phyloP scores from a whole-genome alignment of 371 early-diverging fungal species.

The Smittium mucronatum region DNA sequence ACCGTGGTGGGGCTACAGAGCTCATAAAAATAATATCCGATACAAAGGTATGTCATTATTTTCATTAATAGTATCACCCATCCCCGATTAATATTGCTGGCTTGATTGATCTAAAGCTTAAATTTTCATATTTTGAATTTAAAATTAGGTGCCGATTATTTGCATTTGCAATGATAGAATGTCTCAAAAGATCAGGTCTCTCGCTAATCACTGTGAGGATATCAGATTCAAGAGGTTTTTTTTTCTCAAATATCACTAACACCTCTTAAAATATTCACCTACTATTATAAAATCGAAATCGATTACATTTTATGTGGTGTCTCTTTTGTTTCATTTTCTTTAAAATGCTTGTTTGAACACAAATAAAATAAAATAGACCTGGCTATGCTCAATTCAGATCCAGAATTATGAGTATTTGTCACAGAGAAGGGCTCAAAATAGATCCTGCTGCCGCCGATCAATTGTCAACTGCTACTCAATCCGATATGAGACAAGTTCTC shows the following conservation, averaged over 20 bases:
- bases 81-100: conserved; percentile 10
- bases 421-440: conserved; percentile 64
- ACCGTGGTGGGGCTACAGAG: conserved; percentile 94
- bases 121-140: too few relatives aligned
- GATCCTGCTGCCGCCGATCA: conserved; percentile 74
- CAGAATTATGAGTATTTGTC: conserved; percentile 66
- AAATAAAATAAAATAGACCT: conserved; percentile 49
- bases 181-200: conserved; percentile 77
- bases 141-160: conserved; percentile 82
- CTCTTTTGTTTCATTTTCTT: too few relatives aligned
- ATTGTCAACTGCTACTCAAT: conserved; percentile 67
- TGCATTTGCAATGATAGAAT: conserved; percentile 98
- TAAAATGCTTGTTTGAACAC: too few relatives aligned
- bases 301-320: too few relatives aligned
- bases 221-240: conserved; percentile 48
- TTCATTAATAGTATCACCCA: conserved; percentile 27
- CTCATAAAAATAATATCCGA: conserved; percentile 84
- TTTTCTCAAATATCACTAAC: not conserved
- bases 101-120: not conserved
- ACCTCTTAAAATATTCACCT: too few relatives aligned
- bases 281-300: too few relatives aligned
- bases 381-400: conserved; percentile 52
- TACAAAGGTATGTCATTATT: conserved; percentile 39
- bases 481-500: conserved; percentile 97
- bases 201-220: conserved; percentile 83